Evolutionary conservation across 2,329 filamentous ascomycete genomes (phyloP), one percentile per base, ranked within the genome.

Genomic region (Fusarium udum): DNA sequence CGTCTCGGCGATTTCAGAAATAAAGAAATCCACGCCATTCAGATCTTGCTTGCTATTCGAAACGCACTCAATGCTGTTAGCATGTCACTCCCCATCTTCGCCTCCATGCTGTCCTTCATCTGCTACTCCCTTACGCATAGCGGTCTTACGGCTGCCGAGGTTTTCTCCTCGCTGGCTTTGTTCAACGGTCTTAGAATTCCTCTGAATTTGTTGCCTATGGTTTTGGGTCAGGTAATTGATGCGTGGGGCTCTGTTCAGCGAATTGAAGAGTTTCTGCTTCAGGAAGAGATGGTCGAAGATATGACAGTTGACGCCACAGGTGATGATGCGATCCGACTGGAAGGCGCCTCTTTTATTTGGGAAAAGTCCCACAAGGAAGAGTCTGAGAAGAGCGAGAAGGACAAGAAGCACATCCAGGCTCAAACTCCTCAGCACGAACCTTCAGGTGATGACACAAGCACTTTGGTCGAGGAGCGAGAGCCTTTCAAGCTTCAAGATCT

Each of bases 61-160:
- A 97, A 97, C 80, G 94, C 87, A 46, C 94, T 97, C 84, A 92
- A 95, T 81, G 92, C 94, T 18, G 86, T 96, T 56, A 93, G 93
- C 78, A 90, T 97, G 88, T 92, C 94, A 2, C 88, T 97, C 78
- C 95, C 96, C 12, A 93, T 97, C 60, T 98, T 98, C 76, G 95
- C 95, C 1, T 97, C 95, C 4, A 98, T 98, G 94, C 82, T 98
- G 45, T 90, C 95, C 0, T 98, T 98, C 81, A 95, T 98, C 82
- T 95, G 94, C 0, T 92, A 90, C 77, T 91, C 90, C 3, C 82
- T 92, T 42, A 88, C 90, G 3, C 86, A 92, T 65, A 92, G 95
- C 75, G 81, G 82, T 34, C 87, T 98, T 24, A 85, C 89, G 3
- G 91, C 96, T 1, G 94, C 95, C 0, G 86, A 91, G 31, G 89